These are phyloP conservation scores for Phylloporus sp. DNA, from an alignment of 768 basidiomycete species.

Conservation along the genomic window DNA sequence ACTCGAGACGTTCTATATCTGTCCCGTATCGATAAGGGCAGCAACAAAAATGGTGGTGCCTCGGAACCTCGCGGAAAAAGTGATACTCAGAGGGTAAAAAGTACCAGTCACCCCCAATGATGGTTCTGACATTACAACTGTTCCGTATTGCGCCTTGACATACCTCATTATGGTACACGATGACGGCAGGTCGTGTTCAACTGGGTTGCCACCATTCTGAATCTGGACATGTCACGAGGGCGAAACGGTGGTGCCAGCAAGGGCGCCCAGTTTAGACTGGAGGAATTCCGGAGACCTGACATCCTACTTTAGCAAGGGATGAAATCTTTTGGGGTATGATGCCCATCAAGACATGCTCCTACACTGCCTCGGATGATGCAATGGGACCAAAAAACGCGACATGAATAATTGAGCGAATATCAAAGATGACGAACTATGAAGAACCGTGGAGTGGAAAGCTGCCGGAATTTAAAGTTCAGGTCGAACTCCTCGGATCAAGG, in stretches of 20 bases:
- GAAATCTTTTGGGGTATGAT: neutral
- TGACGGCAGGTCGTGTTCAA: no score
- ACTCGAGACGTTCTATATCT: neutral
- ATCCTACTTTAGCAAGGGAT: no score
- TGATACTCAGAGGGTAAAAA: no score
- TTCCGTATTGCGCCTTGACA: constrained; percentile 3
- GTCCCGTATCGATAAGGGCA: neutral
- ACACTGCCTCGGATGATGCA: constrained; percentile 9
- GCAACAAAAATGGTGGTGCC: neutral
- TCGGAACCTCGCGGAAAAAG: neutral
- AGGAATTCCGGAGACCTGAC: no score
- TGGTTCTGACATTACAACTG: neutral
- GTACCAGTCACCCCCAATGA: no score
- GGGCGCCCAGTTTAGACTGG: no score
- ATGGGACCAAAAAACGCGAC: constrained; percentile 3
- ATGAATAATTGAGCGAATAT: constrained; percentile 5
- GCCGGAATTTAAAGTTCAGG: neutral
- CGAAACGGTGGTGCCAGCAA: constrained; percentile 1
- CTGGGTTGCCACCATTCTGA: no score
- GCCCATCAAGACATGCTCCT: constrained; percentile 2
- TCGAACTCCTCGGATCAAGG: constrained; percentile 18
- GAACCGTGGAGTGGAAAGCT: neutral
- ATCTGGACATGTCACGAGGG: neutral
- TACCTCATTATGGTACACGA: constrained; percentile 3
- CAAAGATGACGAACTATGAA: neutral